These are phyloP conservation scores for Fusarium subtropicale DNA, from an alignment of 2,329 filamentous ascomycete genomes.

Conservation along the genomic window DNA sequence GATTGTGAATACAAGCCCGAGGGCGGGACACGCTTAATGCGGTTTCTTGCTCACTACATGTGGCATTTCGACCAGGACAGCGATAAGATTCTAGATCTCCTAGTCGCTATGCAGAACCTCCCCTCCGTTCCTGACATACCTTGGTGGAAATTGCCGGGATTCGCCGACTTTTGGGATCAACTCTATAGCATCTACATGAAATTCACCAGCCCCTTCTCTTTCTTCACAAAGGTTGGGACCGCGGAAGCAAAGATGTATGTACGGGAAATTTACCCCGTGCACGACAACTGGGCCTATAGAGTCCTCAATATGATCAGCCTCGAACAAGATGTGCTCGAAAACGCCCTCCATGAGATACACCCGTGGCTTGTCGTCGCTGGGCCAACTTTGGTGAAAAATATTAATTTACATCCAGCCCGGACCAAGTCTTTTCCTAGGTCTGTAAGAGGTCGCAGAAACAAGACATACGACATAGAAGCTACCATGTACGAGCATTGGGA, in stretches of 20 bases:
- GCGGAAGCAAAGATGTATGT: conserved; percentile 20
- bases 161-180: too few relatives aligned
- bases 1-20: too few relatives aligned
- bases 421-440: not conserved
- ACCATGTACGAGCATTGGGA: conserved; percentile 29
- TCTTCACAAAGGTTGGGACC: not conserved
- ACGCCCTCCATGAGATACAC: not conserved
- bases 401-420: not conserved
- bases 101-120: too few relatives aligned
- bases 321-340: fast-evolving
- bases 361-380: conserved; percentile 12
- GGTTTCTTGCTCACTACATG: too few relatives aligned
- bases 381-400: not conserved
- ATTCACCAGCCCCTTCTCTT: too few relatives aligned
- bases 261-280: not conserved
- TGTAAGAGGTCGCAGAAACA: not conserved
- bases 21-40: fast-evolving
- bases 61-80: too few relatives aligned
- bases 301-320: conserved; percentile 3
- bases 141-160: too few relatives aligned
- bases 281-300: not conserved
- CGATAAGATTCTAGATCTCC: too few relatives aligned
- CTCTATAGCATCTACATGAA: too few relatives aligned
- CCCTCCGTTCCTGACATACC: too few relatives aligned
- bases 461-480: not conserved